Conservation (phyloP, 2,329 filamentous ascomycete genomes). For the Colletotrichum tamarilloi region DNA sequence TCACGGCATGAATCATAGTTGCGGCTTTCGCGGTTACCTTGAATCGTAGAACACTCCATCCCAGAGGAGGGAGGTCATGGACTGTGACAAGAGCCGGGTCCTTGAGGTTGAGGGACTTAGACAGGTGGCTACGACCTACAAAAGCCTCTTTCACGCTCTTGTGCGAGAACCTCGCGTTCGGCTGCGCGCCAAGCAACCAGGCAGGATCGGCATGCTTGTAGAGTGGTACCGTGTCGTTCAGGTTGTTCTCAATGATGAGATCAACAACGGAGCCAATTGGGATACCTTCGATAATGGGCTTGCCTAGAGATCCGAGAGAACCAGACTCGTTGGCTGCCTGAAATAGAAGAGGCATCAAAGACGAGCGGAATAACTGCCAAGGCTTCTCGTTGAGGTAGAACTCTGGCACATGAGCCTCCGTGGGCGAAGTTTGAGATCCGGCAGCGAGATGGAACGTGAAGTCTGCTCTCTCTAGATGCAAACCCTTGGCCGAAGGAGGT, state of each 20-base stretch:
- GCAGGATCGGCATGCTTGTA: constrained; percentile 40
- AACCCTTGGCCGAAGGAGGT: constrained; percentile 23
- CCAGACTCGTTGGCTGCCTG: neutral
- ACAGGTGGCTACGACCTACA: neutral
- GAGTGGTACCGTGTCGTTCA: constrained; percentile 31
- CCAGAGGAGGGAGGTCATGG: constrained; percentile 27
- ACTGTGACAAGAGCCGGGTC: constrained; percentile 6
- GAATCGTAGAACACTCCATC: constrained; percentile 29
- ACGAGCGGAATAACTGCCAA: constrained; percentile 30
- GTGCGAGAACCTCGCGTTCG: constrained; percentile 16
- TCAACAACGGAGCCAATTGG: constrained; percentile 35
- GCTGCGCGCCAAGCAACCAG: constrained; percentile 35
- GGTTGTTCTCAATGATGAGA: constrained; percentile 24
- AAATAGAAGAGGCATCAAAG: constrained; percentile 37
- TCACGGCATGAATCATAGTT: constrained; percentile 32
- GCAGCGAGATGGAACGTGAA: constrained; percentile 19
- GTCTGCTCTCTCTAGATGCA: constrained; percentile 29
- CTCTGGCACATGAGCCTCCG: constrained; percentile 1
- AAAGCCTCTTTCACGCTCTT: constrained; percentile 17
- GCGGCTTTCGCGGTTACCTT: constrained; percentile 14
- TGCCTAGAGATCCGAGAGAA: neutral
- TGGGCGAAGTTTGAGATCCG: constrained; percentile 16
- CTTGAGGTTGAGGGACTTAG: neutral
- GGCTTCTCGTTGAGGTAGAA: constrained; percentile 34
- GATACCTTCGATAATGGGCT: constrained; percentile 16